A percentile compares a stretch with the other conserved stretches of the same genome.
phyloP scores from a whole-genome alignment of 176 grass and related monocot species.

The maize (Zea mays) region Zm-B73-REFERENCE-NAM-5.0 NC_050102.1:40661001-40661500 shows the following conservation, averaged over 20 bases:
- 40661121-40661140: neutral
- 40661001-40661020: neutral
- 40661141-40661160: neutral
- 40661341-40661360: slow-evolving; percentile 12
- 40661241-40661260: neutral
- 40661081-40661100: neutral
- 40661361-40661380: slow-evolving; percentile 13
- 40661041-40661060: neutral
- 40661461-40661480: slow-evolving; percentile 52
- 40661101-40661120: neutral
- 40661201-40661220: neutral
- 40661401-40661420: slow-evolving; percentile 24
- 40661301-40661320: neutral
- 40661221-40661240: neutral
- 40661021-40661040: neutral
- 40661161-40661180: neutral
- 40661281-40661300: neutral
- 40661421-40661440: slow-evolving; percentile 2
- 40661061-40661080: neutral
- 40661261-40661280: neutral
- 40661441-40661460: neutral
- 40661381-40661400: slow-evolving; percentile 23
- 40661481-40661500: slow-evolving; percentile 39
- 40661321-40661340: neutral
- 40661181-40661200: neutral